Base-by-base conservation (phyloP, 768 basidiomycete genomes). In the Termitomyces sp. region DNA sequence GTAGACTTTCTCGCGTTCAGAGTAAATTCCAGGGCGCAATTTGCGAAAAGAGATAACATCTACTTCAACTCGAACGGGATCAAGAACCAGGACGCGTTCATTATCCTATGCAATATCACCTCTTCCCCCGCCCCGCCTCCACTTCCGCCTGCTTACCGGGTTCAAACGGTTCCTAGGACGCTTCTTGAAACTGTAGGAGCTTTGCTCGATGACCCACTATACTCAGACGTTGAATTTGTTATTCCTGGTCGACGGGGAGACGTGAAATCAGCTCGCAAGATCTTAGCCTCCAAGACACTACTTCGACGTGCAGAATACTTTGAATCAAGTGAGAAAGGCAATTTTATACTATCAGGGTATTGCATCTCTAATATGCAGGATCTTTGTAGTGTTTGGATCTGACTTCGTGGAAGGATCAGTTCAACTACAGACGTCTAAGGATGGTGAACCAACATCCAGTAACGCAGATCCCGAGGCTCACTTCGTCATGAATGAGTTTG, bases 221-320 rank as follows among this genome's bases (percentile, higher is more conserved):
- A 93, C 63, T 92, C 92, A 6, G 92, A 94, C 64, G 83, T 94
- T 18, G 85, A 88, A 67, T 94, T 94, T 62, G 73, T 92, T 20
- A 72, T 94, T 32, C 88, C 88, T 0, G 65, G 68, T 50, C 69
- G 72, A 46, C 65, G 68, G 2, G 71, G 74, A 44, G 72, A 72
- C 33, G 66, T 76, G 35, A 68, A 69, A 24, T 68, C 74, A 28
- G 71, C 72, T 16, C 69, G 71, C 24, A 75, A 71, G 43, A 88
- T 94, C 61, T 88, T 82, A 67, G 92, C 91, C 1, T 82, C 84
- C 45, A 83, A 80, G 62, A 83, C 78, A 64, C 65, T 94, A 44
- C 75, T 94, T 7, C 74, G 78, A 61, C 73, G 92, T 57, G 82
- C 86, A 5, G 88, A 90, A 33, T 93, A 94, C 68, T 94, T 94